Evolutionary conservation across 768 basidiomycete species (phyloP).

Genomic region (Tylopilus balloui): DNA sequence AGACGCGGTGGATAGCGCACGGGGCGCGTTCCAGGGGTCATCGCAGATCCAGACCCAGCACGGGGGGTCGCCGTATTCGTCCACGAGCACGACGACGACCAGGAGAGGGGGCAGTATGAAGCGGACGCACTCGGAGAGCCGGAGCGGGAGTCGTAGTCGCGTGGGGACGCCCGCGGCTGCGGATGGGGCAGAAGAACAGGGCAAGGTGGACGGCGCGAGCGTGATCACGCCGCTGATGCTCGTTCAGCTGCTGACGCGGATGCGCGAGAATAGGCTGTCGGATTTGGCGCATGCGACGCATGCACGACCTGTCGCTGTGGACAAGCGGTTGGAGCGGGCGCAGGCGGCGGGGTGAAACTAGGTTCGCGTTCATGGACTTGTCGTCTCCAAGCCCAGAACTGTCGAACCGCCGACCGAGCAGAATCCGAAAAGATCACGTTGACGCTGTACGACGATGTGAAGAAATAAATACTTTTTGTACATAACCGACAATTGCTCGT

Average conservation of each 20-base stretch:
- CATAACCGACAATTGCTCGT: too few species aligned
- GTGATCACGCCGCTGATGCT: constrained; percentile 57
- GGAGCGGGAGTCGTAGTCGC: constrained; percentile 25
- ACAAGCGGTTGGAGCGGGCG: constrained; percentile 70
- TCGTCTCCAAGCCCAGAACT: background rate
- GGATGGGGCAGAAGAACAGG: constrained; percentile 20
- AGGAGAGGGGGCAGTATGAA: constrained; percentile 21
- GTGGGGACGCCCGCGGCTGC: constrained; percentile 29
- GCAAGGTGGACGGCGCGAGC: constrained; percentile 8
- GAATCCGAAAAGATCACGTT: background rate
- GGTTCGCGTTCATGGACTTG: background rate
- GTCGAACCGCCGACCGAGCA: background rate
- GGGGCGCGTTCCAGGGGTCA: constrained; percentile 15
- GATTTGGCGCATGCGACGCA: constrained; percentile 50
- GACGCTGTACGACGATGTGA: too few species aligned
- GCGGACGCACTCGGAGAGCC: constrained; percentile 19
- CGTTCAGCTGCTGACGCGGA: constrained; percentile 51
- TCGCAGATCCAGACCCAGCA: constrained; percentile 6
- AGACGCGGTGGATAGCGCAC: constrained; percentile 31
- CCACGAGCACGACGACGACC: background rate
- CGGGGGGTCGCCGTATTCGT: constrained; percentile 20
- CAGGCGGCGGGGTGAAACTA: constrained; percentile 50
- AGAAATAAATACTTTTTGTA: too few species aligned
- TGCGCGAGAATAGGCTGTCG: constrained; percentile 61
- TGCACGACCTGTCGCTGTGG: constrained; percentile 52